Evolutionary conservation across 139 green algal genomes (phyloP).

Genomic region (Tetradesmus lagerheimii): DNA sequence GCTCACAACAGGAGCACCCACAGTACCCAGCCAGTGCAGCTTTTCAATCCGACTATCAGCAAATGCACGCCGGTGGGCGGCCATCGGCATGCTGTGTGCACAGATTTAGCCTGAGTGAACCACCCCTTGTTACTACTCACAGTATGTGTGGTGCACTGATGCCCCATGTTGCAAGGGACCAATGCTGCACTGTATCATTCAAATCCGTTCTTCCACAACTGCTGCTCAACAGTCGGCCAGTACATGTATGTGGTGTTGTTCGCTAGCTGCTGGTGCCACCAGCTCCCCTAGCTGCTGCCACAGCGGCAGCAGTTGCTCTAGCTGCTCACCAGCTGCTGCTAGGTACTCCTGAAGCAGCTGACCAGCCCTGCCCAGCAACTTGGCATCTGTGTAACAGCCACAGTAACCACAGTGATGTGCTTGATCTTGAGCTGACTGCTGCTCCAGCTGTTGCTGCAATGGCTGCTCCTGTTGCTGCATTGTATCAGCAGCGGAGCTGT

Average conservation of each 20-base stretch:
- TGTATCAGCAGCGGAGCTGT: not conserved
- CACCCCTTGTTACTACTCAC: not conserved
- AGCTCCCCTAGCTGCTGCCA: conserved; percentile 15
- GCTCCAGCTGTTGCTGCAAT: not conserved
- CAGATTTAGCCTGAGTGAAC: too few species aligned
- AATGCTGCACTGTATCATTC: too few species aligned
- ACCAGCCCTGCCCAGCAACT: not conserved
- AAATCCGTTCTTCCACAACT: too few species aligned
- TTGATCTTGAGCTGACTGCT: not conserved
- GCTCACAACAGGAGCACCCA: too few species aligned
- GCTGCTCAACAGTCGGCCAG: not conserved
- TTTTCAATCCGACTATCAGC: too few species aligned
- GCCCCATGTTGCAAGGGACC: not conserved
- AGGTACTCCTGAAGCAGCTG: conserved; percentile 25
- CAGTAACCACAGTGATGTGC: conserved; percentile 9
- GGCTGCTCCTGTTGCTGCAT: not conserved
- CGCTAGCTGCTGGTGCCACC: not conserved
- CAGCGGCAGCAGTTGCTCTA: not conserved
- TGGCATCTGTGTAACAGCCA: not conserved
- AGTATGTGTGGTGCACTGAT: not conserved
- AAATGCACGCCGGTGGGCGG: too few species aligned
- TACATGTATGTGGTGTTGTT: not conserved
- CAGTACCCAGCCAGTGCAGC: too few species aligned
- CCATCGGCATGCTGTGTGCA: too few species aligned
- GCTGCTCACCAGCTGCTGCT: not conserved